Percentiles rank a stretch among this genome's conserved stretches.
Evolutionary conservation across 306 rosid species (phyloP).

Genomic region (Quercus ilex): DNA sequence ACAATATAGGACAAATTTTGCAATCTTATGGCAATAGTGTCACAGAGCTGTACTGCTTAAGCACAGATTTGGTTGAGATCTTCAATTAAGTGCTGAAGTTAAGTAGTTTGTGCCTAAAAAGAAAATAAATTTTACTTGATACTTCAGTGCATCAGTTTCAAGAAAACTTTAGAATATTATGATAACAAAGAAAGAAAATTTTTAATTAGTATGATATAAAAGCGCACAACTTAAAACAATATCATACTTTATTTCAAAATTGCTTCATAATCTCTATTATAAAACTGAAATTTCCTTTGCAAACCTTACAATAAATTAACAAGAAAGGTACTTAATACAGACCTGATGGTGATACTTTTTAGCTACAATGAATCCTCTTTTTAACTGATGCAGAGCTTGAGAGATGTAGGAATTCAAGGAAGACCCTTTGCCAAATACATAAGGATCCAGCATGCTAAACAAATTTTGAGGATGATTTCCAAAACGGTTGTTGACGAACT

Average conservation of each 20-base stretch:
- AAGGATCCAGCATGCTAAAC: constrained; percentile 32
- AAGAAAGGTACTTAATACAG: constrained; percentile 12
- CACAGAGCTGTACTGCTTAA: background rate
- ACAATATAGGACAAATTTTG: background rate
- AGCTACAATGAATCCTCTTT: constrained; percentile 35
- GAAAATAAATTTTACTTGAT: background rate
- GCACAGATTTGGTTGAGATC: background rate
- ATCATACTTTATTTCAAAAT: background rate
- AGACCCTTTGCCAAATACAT: constrained; percentile 31
- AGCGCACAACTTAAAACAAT: background rate
- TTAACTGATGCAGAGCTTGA: constrained; percentile 44
- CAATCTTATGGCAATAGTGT: background rate
- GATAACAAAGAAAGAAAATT: background rate
- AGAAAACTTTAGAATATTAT: background rate
- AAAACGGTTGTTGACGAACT: constrained; percentile 47
- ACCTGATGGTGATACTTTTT: constrained; percentile 85
- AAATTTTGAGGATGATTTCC: constrained; percentile 29
- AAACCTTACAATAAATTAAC: constrained; percentile 2
- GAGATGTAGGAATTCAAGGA: constrained; percentile 36
- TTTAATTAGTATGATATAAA: background rate
- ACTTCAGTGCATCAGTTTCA: background rate
- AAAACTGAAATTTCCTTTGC: constrained; percentile 5
- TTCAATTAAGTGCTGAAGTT: background rate
- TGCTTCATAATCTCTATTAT: constrained; percentile 13
- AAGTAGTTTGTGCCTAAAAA: background rate